Conservation (phyloP, 805 yeast species). For the Starmera dryadoides region DNA sequence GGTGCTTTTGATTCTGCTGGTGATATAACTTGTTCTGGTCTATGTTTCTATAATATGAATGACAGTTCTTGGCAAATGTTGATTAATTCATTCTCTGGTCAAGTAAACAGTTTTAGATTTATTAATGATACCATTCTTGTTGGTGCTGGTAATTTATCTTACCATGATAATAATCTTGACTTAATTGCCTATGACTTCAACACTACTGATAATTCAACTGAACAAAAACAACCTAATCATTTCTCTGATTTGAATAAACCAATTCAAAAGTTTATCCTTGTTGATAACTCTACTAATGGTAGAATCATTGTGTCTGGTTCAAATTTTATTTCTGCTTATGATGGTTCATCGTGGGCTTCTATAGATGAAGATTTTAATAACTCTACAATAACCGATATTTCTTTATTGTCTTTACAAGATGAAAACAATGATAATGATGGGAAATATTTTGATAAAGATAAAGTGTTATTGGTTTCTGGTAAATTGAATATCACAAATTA, state of each 20-base stretch:
- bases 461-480: conserved; percentile 54
- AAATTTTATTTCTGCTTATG: conserved; percentile 26
- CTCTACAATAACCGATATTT: conserved; percentile 38
- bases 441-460: conserved; percentile 33
- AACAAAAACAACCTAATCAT: conserved; percentile 11
- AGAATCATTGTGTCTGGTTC: conserved; percentile 36
- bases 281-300: conserved; percentile 36
- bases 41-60: conserved; percentile 59
- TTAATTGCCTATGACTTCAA: conserved; percentile 51
- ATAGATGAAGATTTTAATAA: conserved; percentile 30
- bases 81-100: conserved; percentile 38
- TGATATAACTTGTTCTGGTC: conserved; percentile 44
- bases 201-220: conserved; percentile 19
- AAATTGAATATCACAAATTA: conserved; percentile 36
- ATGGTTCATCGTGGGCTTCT: conserved; percentile 41
- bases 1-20: conserved; percentile 65
- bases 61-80: conserved; percentile 46
- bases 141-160: conserved; percentile 48
- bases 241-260: conserved; percentile 12
- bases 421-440: conserved; percentile 24
- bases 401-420: conserved; percentile 29
- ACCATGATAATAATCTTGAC: conserved; percentile 28
- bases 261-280: conserved; percentile 37
- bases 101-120: conserved; percentile 47
- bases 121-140: conserved; percentile 29